Conservation (phyloP, 2,329 filamentous ascomycete species). For the Alternaria postmessia region DNA sequence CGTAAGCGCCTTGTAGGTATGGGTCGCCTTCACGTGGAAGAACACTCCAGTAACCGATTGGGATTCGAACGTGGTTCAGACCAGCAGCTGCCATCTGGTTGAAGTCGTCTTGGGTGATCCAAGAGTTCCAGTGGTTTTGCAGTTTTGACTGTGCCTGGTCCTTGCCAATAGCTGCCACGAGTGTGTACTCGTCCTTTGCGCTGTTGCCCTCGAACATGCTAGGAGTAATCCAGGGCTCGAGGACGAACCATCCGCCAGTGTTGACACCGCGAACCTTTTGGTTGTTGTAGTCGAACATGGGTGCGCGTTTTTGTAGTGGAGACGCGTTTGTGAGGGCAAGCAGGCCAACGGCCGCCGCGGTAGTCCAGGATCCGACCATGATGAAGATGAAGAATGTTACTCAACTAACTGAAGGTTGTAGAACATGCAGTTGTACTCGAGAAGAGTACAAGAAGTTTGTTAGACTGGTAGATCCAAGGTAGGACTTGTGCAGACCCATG, state of each 20-base stretch:
- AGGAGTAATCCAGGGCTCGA: slow-evolving; percentile 71
- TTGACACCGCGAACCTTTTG: slow-evolving; percentile 71
- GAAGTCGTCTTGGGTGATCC: slow-evolving; percentile 65
- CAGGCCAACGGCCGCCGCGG: slow-evolving; percentile 38
- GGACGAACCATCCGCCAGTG: slow-evolving; percentile 70
- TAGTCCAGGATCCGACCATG: slow-evolving; percentile 41
- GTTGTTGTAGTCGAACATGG: slow-evolving; percentile 62
- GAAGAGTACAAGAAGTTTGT: slow-evolving; percentile 7
- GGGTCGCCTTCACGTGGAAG: slow-evolving; percentile 62
- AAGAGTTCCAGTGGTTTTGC: slow-evolving; percentile 66
- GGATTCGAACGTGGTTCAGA: slow-evolving; percentile 71
- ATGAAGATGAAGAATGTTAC: slow-evolving; percentile 13
- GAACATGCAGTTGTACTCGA: slow-evolving; percentile 17
- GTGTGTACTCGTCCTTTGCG: slow-evolving; percentile 67
- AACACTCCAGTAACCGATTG: slow-evolving; percentile 72
- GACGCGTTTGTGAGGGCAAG: slow-evolving; percentile 43
- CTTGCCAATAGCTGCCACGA: slow-evolving; percentile 60
- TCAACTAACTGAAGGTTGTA: slow-evolving; percentile 17
- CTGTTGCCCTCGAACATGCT: slow-evolving; percentile 64
- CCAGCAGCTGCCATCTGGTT: slow-evolving; percentile 63
- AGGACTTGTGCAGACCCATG: slow-evolving; percentile 7
- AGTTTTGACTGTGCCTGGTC: slow-evolving; percentile 59
- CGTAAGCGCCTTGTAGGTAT: slow-evolving; percentile 69
- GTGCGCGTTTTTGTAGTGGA: slow-evolving; percentile 41
- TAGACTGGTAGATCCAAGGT: slow-evolving; percentile 6